Percentiles rank a stretch among this genome's conserved stretches.
Conservation (phyloP, 1,284 basidiomycete species). For the Ganoderma boninense region DNA sequence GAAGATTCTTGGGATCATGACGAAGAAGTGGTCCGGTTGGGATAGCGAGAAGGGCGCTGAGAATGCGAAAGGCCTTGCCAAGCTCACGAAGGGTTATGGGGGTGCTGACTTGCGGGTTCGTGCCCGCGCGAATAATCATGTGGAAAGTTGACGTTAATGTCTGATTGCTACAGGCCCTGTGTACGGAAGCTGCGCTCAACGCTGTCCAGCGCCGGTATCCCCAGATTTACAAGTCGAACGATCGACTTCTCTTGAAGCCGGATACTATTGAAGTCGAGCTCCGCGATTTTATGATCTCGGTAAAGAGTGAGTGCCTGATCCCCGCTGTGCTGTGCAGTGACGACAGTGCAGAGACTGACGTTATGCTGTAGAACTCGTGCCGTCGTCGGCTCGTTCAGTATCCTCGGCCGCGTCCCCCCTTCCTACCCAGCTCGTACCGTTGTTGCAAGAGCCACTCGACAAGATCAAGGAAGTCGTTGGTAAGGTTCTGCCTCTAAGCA, state of each 20-base stretch:
- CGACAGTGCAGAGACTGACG: slow-evolving; percentile 23
- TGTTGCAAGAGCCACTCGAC: slow-evolving; percentile 78
- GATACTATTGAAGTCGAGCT: slow-evolving; percentile 88
- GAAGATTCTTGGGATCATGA: slow-evolving; percentile 94
- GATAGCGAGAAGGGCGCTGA: slow-evolving; percentile 63
- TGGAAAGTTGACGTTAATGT: not conserved
- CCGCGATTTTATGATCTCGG: slow-evolving; percentile 97
- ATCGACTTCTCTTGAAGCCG: slow-evolving; percentile 87
- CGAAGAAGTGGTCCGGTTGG: slow-evolving; percentile 90
- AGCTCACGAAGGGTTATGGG: slow-evolving; percentile 96
- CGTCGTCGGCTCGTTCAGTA: slow-evolving; percentile 93
- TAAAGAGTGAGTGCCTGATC: slow-evolving; percentile 78
- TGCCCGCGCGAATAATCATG: slow-evolving; percentile 22
- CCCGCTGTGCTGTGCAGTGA: slow-evolving; percentile 13
- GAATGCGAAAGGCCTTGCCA: slow-evolving; percentile 79
- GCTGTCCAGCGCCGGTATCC: slow-evolving; percentile 97
- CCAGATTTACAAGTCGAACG: slow-evolving; percentile 95
- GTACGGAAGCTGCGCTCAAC: slow-evolving; percentile 96
- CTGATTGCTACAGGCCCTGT: slow-evolving; percentile 71
- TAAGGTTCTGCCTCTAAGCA: slow-evolving; percentile 76
- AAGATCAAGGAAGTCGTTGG: slow-evolving; percentile 76
- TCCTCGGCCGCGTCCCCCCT: slow-evolving; percentile 87
- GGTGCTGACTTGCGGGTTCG: slow-evolving; percentile 94
- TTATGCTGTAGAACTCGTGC: slow-evolving; percentile 77
- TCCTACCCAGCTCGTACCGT: slow-evolving; percentile 85